A percentile compares a stretch with the other conserved stretches of the same genome.
phyloP scores from a whole-genome alignment of 1,284 basidiomycete species.

The Cutaneotrichosporon cavernicola region DNA sequence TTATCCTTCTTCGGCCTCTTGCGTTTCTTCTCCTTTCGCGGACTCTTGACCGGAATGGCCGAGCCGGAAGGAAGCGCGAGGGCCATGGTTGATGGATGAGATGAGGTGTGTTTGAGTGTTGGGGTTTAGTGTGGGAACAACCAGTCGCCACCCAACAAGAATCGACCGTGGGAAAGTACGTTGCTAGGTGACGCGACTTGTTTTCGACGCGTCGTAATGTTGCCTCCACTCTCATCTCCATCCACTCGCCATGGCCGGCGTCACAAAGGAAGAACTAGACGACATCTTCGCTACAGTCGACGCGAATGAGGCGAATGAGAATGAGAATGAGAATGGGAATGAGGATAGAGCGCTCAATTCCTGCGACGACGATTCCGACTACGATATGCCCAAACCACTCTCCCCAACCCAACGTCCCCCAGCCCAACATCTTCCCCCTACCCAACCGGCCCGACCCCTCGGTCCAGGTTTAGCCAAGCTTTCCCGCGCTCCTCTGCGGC shows the following conservation, averaged over 20 bases:
- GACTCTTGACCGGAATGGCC: constrained; percentile 10
- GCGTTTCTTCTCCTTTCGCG: constrained; percentile 23
- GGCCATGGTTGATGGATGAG: constrained; percentile 15
- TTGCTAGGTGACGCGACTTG: constrained; percentile 19
- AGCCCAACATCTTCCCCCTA: no score
- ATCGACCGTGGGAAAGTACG: constrained; percentile 11
- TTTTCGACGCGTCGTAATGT: constrained; percentile 13
- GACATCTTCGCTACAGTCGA: constrained; percentile 26
- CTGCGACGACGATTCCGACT: constrained; percentile 25
- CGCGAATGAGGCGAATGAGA: constrained; percentile 21
- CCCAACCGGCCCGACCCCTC: neutral
- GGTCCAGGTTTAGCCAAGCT: neutral
- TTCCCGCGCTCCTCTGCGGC: constrained; percentile 4
- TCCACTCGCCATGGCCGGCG: constrained; percentile 6
- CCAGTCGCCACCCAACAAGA: constrained; percentile 6
- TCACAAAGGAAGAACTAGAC: constrained; percentile 20
- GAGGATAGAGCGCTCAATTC: constrained; percentile 21
- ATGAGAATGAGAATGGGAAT: constrained; percentile 11
- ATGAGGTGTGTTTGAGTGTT: neutral
- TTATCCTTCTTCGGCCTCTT: constrained; percentile 14
- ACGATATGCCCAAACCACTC: constrained; percentile 23
- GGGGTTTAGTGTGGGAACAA: neutral
- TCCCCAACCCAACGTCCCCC: constrained; percentile 3
- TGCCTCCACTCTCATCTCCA: constrained; percentile 18
- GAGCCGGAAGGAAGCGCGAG: neutral